Conservation (phyloP, 176 grass and related monocot genomes). For the Coix lacrymajobi region DNA sequence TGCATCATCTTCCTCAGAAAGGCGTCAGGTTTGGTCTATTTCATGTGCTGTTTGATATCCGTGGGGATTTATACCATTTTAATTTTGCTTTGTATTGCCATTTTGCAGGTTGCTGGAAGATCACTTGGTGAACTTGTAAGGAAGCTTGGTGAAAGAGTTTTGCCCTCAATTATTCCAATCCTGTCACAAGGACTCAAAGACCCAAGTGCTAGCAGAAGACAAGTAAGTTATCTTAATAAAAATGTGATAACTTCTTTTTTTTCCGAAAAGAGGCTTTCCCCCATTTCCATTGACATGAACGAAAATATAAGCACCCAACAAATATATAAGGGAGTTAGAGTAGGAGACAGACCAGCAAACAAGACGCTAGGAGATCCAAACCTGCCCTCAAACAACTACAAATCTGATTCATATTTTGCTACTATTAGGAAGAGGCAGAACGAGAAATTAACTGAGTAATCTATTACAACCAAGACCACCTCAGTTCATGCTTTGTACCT, state of each 20-base stretch:
- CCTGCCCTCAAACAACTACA: neutral
- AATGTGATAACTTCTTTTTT: neutral
- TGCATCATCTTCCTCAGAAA: constrained; percentile 88
- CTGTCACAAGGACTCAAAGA: constrained; percentile 87
- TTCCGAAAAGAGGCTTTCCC: neutral
- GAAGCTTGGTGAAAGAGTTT: constrained; percentile 95
- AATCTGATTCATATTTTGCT: neutral
- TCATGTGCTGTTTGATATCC: constrained; percentile 10
- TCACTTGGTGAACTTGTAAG: constrained; percentile 96
- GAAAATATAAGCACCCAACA: neutral
- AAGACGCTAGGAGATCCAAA: neutral
- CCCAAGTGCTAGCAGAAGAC: constrained; percentile 76
- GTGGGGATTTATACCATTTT: neutral
- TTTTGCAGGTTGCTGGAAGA: constrained; percentile 84
- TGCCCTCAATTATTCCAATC: constrained; percentile 95
- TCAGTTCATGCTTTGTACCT: neutral
- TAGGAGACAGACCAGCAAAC: neutral
- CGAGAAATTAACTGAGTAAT: neutral
- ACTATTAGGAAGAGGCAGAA: neutral
- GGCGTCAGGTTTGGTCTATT: constrained; percentile 64
- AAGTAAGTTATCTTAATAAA: constrained; percentile 60
- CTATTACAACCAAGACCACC: neutral
- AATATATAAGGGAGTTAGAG: neutral
- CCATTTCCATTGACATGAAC: neutral
- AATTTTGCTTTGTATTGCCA: constrained; percentile 3